These are phyloP conservation scores for Kitagawia praeruptora DNA, from an alignment of 129 eudicot species.

Conservation along the genomic window DNA sequence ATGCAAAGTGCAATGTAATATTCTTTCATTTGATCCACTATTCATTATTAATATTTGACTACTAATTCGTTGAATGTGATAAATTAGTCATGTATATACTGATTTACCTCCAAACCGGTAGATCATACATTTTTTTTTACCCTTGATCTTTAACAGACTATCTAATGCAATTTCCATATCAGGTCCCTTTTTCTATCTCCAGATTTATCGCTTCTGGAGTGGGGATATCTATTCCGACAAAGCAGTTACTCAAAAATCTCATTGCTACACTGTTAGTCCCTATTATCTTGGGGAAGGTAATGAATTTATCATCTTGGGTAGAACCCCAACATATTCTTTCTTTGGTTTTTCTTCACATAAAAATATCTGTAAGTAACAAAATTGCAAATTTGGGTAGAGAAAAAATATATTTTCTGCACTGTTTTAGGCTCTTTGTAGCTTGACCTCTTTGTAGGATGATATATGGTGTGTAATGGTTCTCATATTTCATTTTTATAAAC, in stretches of 20 bases:
- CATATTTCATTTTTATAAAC: neutral
- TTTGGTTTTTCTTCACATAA: neutral
- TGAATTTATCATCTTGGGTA: neutral
- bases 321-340: neutral
- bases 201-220: slow-evolving; percentile 65
- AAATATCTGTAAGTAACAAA: neutral
- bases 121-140: neutral
- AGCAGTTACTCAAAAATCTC: slow-evolving; percentile 56
- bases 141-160: neutral
- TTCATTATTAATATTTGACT: neutral
- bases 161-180: slow-evolving; percentile 1
- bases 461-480: neutral
- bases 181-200: slow-evolving; percentile 84
- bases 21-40: neutral
- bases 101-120: neutral
- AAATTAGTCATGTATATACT: neutral
- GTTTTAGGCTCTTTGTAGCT: neutral
- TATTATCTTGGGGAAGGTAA: slow-evolving; percentile 74
- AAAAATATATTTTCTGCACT: neutral
- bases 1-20: neutral
- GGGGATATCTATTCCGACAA: slow-evolving; percentile 71
- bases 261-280: slow-evolving; percentile 64
- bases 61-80: neutral
- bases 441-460: neutral
- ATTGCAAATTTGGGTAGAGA: neutral